A percentile compares a stretch with the other conserved stretches of the same genome.
Evolutionary conservation across 2,329 filamentous ascomycete genomes (phyloP).

Genomic region (Neonectria faginata): DNA sequence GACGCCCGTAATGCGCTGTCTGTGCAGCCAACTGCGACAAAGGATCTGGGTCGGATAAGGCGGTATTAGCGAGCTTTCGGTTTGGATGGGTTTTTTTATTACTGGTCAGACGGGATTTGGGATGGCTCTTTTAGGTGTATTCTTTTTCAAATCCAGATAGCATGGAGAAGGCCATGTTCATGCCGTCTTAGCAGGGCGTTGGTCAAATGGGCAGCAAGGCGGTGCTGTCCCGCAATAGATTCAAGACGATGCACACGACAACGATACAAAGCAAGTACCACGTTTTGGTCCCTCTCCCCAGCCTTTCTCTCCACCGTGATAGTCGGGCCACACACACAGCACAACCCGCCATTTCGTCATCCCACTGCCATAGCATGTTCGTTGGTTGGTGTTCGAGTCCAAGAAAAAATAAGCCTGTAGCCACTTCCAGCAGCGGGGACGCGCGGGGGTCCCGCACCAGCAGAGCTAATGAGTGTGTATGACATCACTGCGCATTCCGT

Average conservation of each 20-base stretch:
- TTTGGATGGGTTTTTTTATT: not conserved
- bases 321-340: conserved; percentile 5
- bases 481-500: conserved; percentile 53
- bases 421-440: conserved; percentile 32
- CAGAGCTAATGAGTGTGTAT: conserved; percentile 39
- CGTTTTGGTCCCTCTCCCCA: not conserved
- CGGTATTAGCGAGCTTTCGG: not conserved
- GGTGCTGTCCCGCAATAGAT: conserved; percentile 1
- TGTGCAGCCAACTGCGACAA: not conserved
- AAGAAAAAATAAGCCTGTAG: conserved; percentile 11
- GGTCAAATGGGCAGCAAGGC: not conserved
- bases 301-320: not conserved
- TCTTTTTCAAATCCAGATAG: not conserved
- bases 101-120: not conserved
- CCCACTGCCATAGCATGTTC: conserved; percentile 12
- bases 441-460: conserved; percentile 32
- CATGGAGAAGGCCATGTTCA: not conserved
- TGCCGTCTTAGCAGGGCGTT: conserved; percentile 20
- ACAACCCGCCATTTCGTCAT: conserved; percentile 26
- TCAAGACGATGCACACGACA: not conserved
- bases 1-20: not conserved
- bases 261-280: not conserved
- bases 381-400: conserved; percentile 12
- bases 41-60: conserved; percentile 1
- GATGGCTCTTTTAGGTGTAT: conserved; percentile 1